Base-by-base conservation (phyloP, 331 rosid genomes). In the Acacia concinna region DNA sequence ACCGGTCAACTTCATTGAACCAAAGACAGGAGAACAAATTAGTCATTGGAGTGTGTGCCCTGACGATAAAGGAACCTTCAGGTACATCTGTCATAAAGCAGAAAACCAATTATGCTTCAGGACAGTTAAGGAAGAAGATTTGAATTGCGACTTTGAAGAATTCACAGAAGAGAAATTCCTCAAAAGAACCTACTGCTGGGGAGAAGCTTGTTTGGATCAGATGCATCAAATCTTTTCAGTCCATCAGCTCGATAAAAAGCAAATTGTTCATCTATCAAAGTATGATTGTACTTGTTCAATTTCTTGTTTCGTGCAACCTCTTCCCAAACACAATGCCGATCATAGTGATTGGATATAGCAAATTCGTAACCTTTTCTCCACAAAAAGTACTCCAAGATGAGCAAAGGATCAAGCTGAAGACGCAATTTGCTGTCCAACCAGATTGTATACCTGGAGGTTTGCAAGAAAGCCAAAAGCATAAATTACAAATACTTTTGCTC, bases 351-450 rank as follows among this genome's bases (percentile, higher is more conserved):
- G 74, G 74, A 69, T 69, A 69, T 41, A 14, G 37, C 98, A 78
- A 82, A 94, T 81, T 94, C 98, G 64, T 88, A 74, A 69, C 92
- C 97, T 71, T 92, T 94, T 71, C 98, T 90, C 99, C 99, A 95
- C 88, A 95, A 74, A 81, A 93, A 91, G 89, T 93, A 86, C 78
- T 95, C 99, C 92, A 91, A 82, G 81, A 95, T 89, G 73, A 87
- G 94, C 35, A 93, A 74, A 75, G 99, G 98, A 78, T 95, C 99
- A 77, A 87, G 88, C 87, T 91, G 97, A 70, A 95, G 94, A 10
- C 97, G 92, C 71, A 93, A 88, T 84, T 95, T 95, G 89, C 98
- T 93, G 77, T 95, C 99, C 89, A 95, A 74, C 99, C 99, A 95
- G 79, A 95, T 93, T 3, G 99, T 84, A 87, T 91, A 95, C 88